These are phyloP conservation scores for Nicotiana rustica DNA, from an alignment of 305 asterid genomes.

Conservation along the genomic window DNA sequence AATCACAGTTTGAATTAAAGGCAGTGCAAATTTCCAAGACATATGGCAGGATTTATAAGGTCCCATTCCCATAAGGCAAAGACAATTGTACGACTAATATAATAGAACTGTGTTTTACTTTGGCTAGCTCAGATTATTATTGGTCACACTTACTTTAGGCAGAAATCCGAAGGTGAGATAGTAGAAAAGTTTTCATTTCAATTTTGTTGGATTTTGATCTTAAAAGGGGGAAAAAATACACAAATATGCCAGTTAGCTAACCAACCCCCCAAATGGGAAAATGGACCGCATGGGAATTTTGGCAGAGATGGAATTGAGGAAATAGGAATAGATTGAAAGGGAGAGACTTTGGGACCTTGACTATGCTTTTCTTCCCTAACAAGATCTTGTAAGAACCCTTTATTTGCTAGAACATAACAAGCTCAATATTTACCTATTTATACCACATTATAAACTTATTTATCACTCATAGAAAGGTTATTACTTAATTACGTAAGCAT, in stretches of 20 bases:
- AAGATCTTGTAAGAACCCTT: constrained; percentile 44
- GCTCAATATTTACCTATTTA: not conserved
- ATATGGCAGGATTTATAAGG: constrained; percentile 1
- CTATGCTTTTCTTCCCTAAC: constrained; percentile 57
- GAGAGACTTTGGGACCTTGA: constrained; percentile 49
- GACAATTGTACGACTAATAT: constrained; percentile 16
- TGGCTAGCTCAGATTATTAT: not conserved
- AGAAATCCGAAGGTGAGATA: constrained; percentile 12
- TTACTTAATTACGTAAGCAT: too few relatives aligned
- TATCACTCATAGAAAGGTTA: too few relatives aligned
- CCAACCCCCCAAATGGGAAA: not conserved
- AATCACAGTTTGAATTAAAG: not conserved
- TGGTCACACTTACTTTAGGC: not conserved
- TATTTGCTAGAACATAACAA: constrained; percentile 9
- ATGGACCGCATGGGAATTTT: not conserved
- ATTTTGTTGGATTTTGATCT: not conserved
- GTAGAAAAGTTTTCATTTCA: not conserved
- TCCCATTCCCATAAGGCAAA: constrained; percentile 17
- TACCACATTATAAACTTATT: too few relatives aligned
- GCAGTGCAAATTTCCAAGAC: not conserved
- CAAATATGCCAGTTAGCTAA: not conserved
- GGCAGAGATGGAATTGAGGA: constrained; percentile 33
- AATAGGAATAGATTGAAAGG: constrained; percentile 37
- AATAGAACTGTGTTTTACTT: not conserved
- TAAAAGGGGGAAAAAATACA: not conserved